Evolutionary conservation across 1,284 basidiomycete species (phyloP), one percentile per base, ranked within the genome.

Genomic region (Omphalotus olearius): DNA sequence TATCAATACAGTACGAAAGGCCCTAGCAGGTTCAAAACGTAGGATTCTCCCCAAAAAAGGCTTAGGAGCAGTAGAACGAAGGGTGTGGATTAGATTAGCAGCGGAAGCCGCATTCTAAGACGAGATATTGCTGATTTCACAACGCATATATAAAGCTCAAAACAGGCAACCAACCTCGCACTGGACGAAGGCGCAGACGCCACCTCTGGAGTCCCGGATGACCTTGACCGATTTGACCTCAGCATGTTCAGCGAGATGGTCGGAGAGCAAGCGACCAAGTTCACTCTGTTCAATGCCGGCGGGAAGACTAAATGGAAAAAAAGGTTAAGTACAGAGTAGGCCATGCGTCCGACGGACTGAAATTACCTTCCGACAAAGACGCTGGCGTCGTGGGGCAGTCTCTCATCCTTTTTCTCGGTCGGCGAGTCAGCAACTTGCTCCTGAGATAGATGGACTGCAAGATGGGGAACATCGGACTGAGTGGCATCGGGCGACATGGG

Each of bases 141-240:
- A 47, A 41, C 50, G 41, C 46, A 52, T 52, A 50, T 51, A 47
- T 30, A 18, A 14, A 28, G 37, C 30, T 5, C 14, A 40, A 37
- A 52, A 13, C 26, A 40, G 45, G 30, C 25, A 52, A 55, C 73
- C 46, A 60, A 87, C 88, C 73, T 88, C 78, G 73, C 87, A 90
- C 66, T 90, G 88, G 14, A 89, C 81, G 63, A 91, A 91, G 45
- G 88, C 88, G 61, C 88, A 89, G 35, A 83, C 78, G 23, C 85
- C 82, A 39, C 86, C 85, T 63, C 82, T 85, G 52, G 75, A 77
- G 63, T 91, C 87, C 52, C 82, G 82, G 46, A 89, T 77, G 44
- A 89, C 81, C 64, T 90, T 90, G 64, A 90, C 75, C 49, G 74
- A 77, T 62, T 80, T 82, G 60, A 87, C 70, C 53, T 82, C 77